phyloP scores from a whole-genome alignment of 2,329 filamentous ascomycete species.

The Madurella fahalii region DNA sequence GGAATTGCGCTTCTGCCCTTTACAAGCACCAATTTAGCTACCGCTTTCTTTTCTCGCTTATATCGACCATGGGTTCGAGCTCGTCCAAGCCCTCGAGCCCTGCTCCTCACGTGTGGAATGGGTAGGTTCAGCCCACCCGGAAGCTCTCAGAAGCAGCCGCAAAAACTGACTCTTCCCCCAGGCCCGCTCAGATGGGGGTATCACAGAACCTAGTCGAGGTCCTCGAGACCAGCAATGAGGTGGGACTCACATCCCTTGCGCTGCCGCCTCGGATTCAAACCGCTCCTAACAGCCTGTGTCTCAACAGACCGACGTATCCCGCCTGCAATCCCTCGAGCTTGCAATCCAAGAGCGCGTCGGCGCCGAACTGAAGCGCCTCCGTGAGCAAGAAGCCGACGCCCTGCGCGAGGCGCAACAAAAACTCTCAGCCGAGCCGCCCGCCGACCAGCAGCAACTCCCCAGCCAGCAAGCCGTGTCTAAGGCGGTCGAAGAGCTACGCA shows the following conservation, averaged over 20 bases:
- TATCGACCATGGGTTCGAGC: slow-evolving; percentile 50
- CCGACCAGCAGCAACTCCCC: slow-evolving; percentile 32
- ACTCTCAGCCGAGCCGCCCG: slow-evolving; percentile 42
- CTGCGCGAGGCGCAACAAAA: slow-evolving; percentile 67
- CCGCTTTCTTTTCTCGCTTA: slow-evolving; percentile 9
- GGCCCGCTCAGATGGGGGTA: slow-evolving; percentile 50
- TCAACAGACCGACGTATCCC: slow-evolving; percentile 79
- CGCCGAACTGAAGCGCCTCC: slow-evolving; percentile 76
- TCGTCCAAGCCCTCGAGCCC: slow-evolving; percentile 50
- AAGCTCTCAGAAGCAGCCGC: slow-evolving; percentile 2
- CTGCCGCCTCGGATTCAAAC: background rate
- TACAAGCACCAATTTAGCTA: slow-evolving; percentile 24
- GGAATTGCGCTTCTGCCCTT: slow-evolving; percentile 9
- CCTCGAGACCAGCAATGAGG: slow-evolving; percentile 81
- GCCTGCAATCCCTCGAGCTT: slow-evolving; percentile 76
- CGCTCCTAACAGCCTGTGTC: background rate
- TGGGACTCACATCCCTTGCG: slow-evolving; percentile 35
- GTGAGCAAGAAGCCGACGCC: slow-evolving; percentile 63
- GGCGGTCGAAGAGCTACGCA: slow-evolving; percentile 56
- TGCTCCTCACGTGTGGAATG: slow-evolving; percentile 49
- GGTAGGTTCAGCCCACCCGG: slow-evolving; percentile 41
- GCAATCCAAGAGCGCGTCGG: slow-evolving; percentile 84
- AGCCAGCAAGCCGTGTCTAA: slow-evolving; percentile 51
- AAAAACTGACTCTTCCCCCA: slow-evolving; percentile 23
- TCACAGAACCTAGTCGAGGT: slow-evolving; percentile 79